Percentiles rank a stretch among this genome's conserved stretches.
Conservation (phyloP, 2,329 filamentous ascomycete species). For the Bisporella sp. region DNA sequence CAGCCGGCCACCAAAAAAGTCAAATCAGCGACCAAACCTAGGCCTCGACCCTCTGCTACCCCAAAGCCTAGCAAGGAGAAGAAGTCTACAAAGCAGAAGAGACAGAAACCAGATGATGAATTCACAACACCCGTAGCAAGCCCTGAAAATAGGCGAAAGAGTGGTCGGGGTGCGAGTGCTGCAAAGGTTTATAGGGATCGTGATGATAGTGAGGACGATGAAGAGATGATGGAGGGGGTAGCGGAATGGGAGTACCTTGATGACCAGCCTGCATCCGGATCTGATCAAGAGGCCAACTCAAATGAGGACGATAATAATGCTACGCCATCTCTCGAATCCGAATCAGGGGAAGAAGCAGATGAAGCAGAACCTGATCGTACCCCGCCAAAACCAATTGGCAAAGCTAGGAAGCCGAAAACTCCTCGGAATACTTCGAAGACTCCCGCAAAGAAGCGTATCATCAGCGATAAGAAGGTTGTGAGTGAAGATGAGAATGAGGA, state of each 20-base stretch:
- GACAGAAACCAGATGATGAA: conserved; percentile 2
- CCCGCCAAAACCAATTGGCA: neutral
- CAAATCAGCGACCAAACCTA: conserved; percentile 17
- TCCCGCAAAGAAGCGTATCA: neutral
- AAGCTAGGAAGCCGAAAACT: neutral
- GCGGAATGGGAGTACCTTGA: conserved; percentile 31
- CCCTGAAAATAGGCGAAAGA: conserved; percentile 27
- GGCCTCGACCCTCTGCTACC: conserved; percentile 7
- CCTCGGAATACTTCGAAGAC: neutral
- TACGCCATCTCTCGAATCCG: conserved; percentile 2
- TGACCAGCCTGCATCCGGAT: conserved; percentile 23
- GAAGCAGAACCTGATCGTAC: conserved; percentile 10
- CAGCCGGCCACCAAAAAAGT: conserved; percentile 15
- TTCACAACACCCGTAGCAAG: conserved; percentile 11
- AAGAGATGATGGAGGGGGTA: conserved; percentile 31
- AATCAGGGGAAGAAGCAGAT: conserved; percentile 8
- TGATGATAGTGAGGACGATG: conserved; percentile 34
- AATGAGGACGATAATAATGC: conserved; percentile 7
- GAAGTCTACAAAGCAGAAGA: conserved; percentile 21
- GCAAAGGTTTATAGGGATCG: conserved; percentile 30
- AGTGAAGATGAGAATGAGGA: neutral
- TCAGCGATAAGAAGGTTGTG: neutral
- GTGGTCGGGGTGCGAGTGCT: conserved; percentile 31
- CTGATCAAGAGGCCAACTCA: conserved; percentile 24
- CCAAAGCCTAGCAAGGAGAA: conserved; percentile 21